phyloP scores from a whole-genome alignment of 2,329 filamentous ascomycete genomes.

The Neonectria magnoliae region DNA sequence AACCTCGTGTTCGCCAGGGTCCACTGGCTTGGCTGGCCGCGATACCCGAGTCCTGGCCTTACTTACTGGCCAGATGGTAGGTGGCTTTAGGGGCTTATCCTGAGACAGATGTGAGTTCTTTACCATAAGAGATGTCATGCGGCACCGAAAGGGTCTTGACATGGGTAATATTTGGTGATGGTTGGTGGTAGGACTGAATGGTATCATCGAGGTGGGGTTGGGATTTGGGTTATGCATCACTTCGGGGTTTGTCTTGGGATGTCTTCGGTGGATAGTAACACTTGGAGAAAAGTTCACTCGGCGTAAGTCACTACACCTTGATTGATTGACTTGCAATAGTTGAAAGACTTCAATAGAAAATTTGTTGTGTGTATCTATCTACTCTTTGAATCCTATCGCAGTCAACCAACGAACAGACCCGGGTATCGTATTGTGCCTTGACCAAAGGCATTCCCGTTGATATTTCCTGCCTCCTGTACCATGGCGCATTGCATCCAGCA shows the following conservation, averaged over 20 bases:
- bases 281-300: too few species aligned
- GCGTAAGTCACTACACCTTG: too few species aligned
- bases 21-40: background rate
- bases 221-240: background rate
- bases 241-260: background rate
- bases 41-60: background rate
- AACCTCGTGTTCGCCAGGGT: background rate
- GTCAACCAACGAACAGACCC: background rate
- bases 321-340: too few species aligned
- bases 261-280: background rate
- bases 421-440: slow-evolving; percentile 26
- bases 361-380: background rate
- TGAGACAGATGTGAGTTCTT: background rate
- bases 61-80: background rate
- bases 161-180: background rate
- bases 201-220: background rate
- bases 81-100: too few species aligned
- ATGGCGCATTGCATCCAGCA: background rate
- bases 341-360: background rate
- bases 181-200: background rate
- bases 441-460: background rate
- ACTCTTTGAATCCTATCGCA: background rate
- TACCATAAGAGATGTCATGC: background rate
- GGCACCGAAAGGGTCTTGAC: background rate
- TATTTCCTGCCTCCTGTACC: background rate